Conservation (phyloP, 2,329 filamentous ascomycete species). For the Xylaria hypoxylon region DNA sequence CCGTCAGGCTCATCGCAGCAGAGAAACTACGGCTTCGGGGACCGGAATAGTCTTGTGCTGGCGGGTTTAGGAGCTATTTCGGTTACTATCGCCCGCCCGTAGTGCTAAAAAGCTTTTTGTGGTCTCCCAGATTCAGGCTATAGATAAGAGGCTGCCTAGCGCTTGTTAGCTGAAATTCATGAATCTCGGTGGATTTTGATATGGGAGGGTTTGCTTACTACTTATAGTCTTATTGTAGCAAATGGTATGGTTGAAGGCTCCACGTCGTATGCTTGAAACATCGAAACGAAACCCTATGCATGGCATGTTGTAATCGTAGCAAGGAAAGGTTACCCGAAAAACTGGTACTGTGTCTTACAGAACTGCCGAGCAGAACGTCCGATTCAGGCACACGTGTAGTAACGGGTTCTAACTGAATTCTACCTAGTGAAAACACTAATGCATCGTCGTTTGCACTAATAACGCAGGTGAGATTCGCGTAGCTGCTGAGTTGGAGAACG, state of each 20-base stretch:
- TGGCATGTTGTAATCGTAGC: neutral
- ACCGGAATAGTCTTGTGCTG: neutral
- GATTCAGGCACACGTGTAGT: conserved; percentile 8
- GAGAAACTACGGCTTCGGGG: neutral
- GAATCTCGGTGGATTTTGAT: neutral
- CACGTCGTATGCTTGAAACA: neutral
- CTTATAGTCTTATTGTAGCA: neutral
- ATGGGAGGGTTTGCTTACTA: conserved; percentile 7
- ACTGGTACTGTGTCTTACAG: conserved; percentile 5
- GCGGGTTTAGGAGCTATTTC: conserved; percentile 2
- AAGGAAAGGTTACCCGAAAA: conserved; percentile 19
- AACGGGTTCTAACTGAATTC: conserved; percentile 12
- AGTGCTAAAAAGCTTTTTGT: neutral
- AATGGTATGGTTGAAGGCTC: neutral
- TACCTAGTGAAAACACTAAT: conserved; percentile 13
- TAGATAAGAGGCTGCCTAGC: neutral
- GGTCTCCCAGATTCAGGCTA: neutral
- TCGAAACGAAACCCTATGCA: neutral
- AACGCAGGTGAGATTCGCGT: conserved; percentile 13
- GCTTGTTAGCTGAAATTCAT: neutral
- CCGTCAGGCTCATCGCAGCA: neutral
- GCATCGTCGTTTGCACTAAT: conserved; percentile 19
- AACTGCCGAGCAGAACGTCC: conserved; percentile 33
- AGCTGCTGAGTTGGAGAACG: too few species aligned
- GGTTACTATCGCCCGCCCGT: neutral